A percentile compares a stretch with the other conserved stretches of the same genome.
Evolutionary conservation across 2,329 filamentous ascomycete species (phyloP).

Genomic region (Fusarium verrucosum): DNA sequence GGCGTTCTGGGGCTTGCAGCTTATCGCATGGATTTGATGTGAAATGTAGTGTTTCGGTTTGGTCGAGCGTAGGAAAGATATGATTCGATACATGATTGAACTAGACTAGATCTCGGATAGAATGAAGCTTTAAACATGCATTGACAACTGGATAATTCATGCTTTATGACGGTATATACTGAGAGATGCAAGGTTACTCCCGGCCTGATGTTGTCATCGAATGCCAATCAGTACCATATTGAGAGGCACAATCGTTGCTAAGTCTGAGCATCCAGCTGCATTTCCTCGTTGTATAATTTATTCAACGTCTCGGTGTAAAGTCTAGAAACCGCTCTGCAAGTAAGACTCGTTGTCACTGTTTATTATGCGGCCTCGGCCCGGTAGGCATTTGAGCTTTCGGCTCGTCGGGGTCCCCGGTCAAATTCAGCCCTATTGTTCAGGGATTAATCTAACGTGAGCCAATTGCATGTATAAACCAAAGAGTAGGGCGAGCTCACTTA

Average conservation of each 20-base stretch:
- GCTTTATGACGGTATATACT: neutral
- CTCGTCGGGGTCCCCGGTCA: conserved; percentile 20
- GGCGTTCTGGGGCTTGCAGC: neutral
- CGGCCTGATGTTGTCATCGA: neutral
- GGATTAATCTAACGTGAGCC: neutral
- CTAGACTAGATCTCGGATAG: neutral
- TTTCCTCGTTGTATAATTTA: neutral
- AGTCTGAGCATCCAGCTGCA: neutral
- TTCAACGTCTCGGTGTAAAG: neutral
- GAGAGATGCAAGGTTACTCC: neutral
- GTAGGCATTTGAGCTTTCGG: neutral
- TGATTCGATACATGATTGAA: neutral
- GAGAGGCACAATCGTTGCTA: neutral
- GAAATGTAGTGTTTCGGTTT: neutral
- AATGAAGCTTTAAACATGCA: neutral
- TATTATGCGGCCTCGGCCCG: neutral
- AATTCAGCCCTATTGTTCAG: conserved; percentile 18
- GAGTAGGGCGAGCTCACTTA: neutral
- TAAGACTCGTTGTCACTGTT: neutral
- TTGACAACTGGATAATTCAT: neutral
- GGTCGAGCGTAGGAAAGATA: neutral
- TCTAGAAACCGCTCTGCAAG: neutral
- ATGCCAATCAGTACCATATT: neutral
- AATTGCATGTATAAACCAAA: neutral
- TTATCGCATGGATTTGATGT: neutral